Conservation (phyloP, 768 basidiomycete species). For the Mycena indigotica region DNA sequence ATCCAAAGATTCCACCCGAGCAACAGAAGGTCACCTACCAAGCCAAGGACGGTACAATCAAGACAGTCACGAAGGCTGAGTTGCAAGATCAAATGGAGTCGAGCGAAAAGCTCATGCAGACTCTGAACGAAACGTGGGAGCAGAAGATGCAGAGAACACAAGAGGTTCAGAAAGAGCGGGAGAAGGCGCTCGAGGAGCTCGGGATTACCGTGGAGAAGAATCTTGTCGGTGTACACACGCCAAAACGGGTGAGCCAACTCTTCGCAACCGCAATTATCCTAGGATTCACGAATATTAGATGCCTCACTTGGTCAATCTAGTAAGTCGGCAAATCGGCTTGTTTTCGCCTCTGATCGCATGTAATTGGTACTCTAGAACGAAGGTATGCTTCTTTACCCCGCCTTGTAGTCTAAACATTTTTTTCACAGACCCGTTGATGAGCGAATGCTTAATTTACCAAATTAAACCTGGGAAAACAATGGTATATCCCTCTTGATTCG, state of each 20-base stretch:
- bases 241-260: conserved; percentile 78
- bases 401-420: conserved; percentile 13
- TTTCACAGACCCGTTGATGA: conserved; percentile 86
- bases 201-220: conserved; percentile 98
- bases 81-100: conserved; percentile 96
- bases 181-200: conserved; percentile 95
- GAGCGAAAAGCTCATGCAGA: conserved; percentile 88
- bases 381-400: conserved; percentile 44
- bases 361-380: conserved; percentile 54
- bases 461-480: conserved; percentile 83
- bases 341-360: conserved; percentile 15
- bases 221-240: conserved; percentile 94
- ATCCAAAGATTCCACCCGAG: conserved; percentile 87
- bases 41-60: conserved; percentile 90
- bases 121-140: conserved; percentile 88
- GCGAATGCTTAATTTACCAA: conserved; percentile 92
- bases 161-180: conserved; percentile 94
- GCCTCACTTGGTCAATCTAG: conserved; percentile 92
- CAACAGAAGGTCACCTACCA: conserved; percentile 94
- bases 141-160: conserved; percentile 89
- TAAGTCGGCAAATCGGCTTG: conserved; percentile 50
- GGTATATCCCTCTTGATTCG: conserved; percentile 41
- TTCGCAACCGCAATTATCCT: conserved; percentile 7
- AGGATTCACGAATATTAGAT: conserved; percentile 50
- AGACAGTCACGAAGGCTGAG: conserved; percentile 96